Conservation (phyloP, 2,329 filamentous ascomycete species). For the Xylaria sp. region DNA sequence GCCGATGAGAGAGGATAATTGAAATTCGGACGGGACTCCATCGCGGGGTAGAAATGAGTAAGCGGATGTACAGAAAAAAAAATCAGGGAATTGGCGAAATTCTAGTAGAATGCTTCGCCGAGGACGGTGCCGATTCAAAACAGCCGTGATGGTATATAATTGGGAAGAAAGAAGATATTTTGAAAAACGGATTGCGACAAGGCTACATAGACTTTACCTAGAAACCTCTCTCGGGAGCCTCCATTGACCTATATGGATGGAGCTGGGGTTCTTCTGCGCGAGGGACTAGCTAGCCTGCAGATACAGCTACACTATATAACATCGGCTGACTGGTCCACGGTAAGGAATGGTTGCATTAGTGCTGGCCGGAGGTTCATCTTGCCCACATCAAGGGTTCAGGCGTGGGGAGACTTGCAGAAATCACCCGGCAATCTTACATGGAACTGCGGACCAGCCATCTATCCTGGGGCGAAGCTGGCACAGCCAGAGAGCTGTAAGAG, state of each 20-base stretch:
- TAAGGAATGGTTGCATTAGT: slow-evolving; percentile 5
- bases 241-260: not conserved
- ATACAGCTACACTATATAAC: not conserved
- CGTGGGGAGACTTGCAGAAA: slow-evolving; percentile 16
- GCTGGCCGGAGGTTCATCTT: slow-evolving; percentile 9
- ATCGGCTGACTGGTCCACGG: not conserved
- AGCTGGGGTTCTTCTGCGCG: slow-evolving; percentile 3
- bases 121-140: not conserved
- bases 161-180: not conserved
- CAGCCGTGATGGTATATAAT: slow-evolving; percentile 5
- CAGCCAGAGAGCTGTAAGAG: slow-evolving; percentile 11
- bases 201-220: slow-evolving; percentile 2
- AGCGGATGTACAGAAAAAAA: not conserved
- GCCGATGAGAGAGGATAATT: slow-evolving; percentile 7
- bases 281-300: not conserved
- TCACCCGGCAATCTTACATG: too few relatives aligned
- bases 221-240: not conserved
- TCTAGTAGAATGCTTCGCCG: not conserved
- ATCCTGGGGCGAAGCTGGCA: slow-evolving; percentile 19
- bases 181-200: not conserved
- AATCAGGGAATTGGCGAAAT: not conserved
- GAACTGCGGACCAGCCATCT: too few relatives aligned
- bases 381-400: slow-evolving; percentile 8
- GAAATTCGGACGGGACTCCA: not conserved
- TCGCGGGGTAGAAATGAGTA: slow-evolving; percentile 9